Evolutionary conservation across 2,329 filamentous ascomycete genomes (phyloP), one percentile per base, ranked within the genome.

Genomic region (Sarocladiaceae sp.): DNA sequence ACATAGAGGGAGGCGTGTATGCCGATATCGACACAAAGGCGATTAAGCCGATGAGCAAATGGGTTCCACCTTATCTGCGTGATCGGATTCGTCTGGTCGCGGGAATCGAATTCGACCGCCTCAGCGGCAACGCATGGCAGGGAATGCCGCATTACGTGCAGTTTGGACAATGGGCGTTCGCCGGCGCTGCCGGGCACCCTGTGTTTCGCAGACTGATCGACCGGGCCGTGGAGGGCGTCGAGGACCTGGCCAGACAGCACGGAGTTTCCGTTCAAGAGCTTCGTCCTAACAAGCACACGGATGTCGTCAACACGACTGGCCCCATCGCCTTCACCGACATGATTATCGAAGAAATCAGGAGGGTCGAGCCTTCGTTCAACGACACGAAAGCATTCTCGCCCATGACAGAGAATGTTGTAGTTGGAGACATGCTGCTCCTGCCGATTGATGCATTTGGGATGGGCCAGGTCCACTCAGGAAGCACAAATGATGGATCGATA

Each of bases 21-120:
- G 46, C 53, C 13, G 53, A 54, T 37, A 50, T 36, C 25, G 80
- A 83, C 58, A 79, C 82, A 11, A 74, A 80, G 58, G 75, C 77
- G 11, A 63, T 83, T n/a, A 71, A 71, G 26, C 73, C 79, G 0
- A 65, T 82, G 49, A 66, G 76, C 20, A 17, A 52, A 4, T 64
- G 61, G 61, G 46, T 64, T 3, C 60, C 62, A 5, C 31, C 42
- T 8, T 17, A 53, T 3, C 13, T 59, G 22, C 59, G 58, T 3
- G 53, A 56, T 52, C 29, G 53, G n/a, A 58, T 59, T 7, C 53
- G 57, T 3, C 54, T 64, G 10, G 50, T 68, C 12, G 55, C 66
- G 2, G 64, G 63, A 4, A 56, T 64, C 47, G 64, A 67, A 56
- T 66, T 58, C 46, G 65, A 67, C 52, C 54, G 58, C 33, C 58